Conservation (phyloP, 306 rosid genomes). For the Senna tora region DNA sequence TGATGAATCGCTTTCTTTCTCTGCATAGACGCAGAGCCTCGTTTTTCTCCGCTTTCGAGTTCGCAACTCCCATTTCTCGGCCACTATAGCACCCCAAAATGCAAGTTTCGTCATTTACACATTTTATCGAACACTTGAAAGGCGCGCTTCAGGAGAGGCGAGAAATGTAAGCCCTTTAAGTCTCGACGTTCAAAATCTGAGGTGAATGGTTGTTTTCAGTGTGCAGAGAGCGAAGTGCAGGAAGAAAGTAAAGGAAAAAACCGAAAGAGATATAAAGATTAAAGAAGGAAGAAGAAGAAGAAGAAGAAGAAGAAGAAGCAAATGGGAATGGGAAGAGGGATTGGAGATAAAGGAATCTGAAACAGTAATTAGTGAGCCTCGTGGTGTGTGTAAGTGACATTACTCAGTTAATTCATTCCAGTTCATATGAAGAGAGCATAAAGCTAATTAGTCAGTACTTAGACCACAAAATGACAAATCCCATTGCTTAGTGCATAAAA, state of each 20-base stretch:
- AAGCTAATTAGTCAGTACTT: not conserved
- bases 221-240: constrained; percentile 19
- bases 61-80: constrained; percentile 84
- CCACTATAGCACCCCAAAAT: not conserved
- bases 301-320: not conserved
- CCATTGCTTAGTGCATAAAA: no score
- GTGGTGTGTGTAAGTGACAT: constrained; percentile 38
- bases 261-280: not conserved
- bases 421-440: not conserved
- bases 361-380: constrained; percentile 36
- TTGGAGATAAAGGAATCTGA: constrained; percentile 1
- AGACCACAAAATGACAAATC: not conserved
- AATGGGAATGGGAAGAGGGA: not conserved
- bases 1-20: constrained; percentile 75
- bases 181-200: constrained; percentile 34
- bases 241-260: not conserved
- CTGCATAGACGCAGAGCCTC: constrained; percentile 81
- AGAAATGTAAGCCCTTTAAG: not conserved
- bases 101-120: constrained; percentile 1
- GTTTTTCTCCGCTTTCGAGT: constrained; percentile 74
- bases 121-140: not conserved
- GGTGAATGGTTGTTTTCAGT: constrained; percentile 34
- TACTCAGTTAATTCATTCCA: constrained; percentile 21
- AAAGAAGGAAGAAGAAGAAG: not conserved
- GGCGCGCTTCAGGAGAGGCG: not conserved